A percentile compares a stretch with the other conserved stretches of the same genome.
Conservation (phyloP, 352 stramenopile species). For the Ochromonadaceae sp. region DNA sequence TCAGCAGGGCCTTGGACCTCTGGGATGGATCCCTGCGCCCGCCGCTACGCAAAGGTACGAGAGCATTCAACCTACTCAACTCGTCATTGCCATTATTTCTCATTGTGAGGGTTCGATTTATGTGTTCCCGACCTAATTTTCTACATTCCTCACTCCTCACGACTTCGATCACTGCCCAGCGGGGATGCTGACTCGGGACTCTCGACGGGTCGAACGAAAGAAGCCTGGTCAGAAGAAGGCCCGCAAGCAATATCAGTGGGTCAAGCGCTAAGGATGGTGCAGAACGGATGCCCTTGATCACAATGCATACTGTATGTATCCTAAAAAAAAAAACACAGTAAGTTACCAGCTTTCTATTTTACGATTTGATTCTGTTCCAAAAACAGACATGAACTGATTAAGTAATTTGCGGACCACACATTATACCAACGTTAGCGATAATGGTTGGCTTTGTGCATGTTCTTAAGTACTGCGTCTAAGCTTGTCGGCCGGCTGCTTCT, state of each 20-base stretch:
- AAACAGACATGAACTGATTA: no score
- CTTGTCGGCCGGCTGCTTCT: no score
- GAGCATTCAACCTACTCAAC: conserved; percentile 28
- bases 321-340: no score
- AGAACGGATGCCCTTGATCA: no score
- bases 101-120: neutral
- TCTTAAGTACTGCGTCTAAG: no score
- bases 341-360: no score
- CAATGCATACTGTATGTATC: no score
- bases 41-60: conserved; percentile 24
- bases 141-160: conserved; percentile 39
- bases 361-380: no score
- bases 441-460: no score
- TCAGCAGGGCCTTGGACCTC: conserved; percentile 63
- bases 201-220: conserved; percentile 79
- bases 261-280: conserved; percentile 92
- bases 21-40: conserved; percentile 50
- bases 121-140: neutral
- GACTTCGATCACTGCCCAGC: no score
- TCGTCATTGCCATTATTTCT: conserved; percentile 19
- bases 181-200: conserved; percentile 67
- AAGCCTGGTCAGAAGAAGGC: conserved; percentile 79
- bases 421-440: no score
- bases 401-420: no score
- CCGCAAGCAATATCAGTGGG: conserved; percentile 87